Percentiles rank a stretch among this genome's conserved stretches.
These are phyloP conservation scores for Apiotrichum laibachii DNA, from an alignment of 1,284 basidiomycete genomes.

Conservation along the genomic window DNA sequence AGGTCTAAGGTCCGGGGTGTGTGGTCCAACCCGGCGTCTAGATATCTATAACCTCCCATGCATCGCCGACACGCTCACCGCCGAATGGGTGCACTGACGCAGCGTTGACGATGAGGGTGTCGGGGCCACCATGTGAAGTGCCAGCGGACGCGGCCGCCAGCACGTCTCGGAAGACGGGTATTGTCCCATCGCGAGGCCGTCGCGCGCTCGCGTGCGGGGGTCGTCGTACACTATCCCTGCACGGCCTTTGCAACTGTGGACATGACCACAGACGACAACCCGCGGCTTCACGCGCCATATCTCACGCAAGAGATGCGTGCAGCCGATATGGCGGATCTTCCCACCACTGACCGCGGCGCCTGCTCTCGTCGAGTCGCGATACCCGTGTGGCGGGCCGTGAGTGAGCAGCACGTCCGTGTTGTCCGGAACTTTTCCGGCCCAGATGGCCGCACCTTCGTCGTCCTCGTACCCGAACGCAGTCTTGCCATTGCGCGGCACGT, in stretches of 20 bases:
- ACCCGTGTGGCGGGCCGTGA: slow-evolving; percentile 3
- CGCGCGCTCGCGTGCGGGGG: not conserved
- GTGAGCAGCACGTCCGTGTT: slow-evolving; percentile 1
- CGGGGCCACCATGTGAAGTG: too few species aligned
- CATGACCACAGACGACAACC: not conserved
- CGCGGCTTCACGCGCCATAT: not conserved
- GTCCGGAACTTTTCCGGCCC: not conserved
- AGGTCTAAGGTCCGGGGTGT: too few species aligned
- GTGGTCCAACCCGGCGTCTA: too few species aligned
- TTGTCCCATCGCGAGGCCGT: not conserved
- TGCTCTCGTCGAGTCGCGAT: not conserved
- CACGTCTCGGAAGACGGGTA: too few species aligned
- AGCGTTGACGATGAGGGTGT: too few species aligned
- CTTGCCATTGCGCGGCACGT: not conserved
- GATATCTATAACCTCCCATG: too few species aligned
- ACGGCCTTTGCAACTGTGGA: not conserved
- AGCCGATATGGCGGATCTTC: too few species aligned
- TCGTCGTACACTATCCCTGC: not conserved
- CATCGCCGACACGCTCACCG: too few species aligned
- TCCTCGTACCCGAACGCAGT: not conserved
- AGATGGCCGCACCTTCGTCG: not conserved
- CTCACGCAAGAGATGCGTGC: slow-evolving; percentile 1
- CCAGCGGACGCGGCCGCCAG: too few species aligned
- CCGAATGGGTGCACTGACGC: too few species aligned
- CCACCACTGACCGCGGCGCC: too few species aligned